phyloP scores from a whole-genome alignment of 2,329 filamentous ascomycete genomes.

The Pyricularia pennisetigena region DNA sequence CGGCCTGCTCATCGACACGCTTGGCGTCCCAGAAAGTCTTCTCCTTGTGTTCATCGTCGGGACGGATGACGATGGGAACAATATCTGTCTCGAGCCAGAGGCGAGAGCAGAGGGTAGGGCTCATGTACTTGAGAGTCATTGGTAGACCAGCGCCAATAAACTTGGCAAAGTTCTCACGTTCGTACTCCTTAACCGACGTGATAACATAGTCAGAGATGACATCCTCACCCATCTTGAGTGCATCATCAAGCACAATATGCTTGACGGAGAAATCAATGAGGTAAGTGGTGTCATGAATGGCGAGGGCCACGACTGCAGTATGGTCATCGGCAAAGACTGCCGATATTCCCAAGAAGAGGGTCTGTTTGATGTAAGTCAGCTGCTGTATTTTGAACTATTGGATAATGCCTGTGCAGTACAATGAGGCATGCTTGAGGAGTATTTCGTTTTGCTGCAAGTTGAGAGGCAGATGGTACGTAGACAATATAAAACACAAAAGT shows the following conservation, averaged over 20 bases:
- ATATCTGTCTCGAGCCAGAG: constrained; percentile 72
- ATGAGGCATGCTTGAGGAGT: background rate
- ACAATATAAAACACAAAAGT: background rate
- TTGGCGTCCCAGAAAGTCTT: constrained; percentile 40
- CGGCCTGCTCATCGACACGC: constrained; percentile 70
- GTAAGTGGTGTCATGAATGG: constrained; percentile 66
- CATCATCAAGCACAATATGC: constrained; percentile 35
- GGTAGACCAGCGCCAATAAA: constrained; percentile 67
- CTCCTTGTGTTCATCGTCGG: constrained; percentile 31
- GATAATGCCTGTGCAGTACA: background rate
- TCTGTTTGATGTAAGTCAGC: constrained; percentile 24
- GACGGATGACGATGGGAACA: constrained; percentile 56
- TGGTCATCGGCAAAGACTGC: constrained; percentile 39
- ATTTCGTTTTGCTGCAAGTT: background rate
- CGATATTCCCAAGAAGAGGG: constrained; percentile 54
- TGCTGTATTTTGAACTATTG: background rate
- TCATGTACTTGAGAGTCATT: constrained; percentile 44
- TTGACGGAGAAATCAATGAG: constrained; percentile 62
- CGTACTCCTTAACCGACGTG: constrained; percentile 45
- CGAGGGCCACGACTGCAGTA: constrained; percentile 52
- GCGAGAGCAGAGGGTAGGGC: constrained; percentile 56
- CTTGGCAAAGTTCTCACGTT: constrained; percentile 58
- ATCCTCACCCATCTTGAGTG: constrained; percentile 28
- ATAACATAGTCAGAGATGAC: constrained; percentile 52
- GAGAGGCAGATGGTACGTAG: background rate